Evolutionary conservation across 768 basidiomycete genomes (phyloP).

Genomic region (Favolaschia claudopus): DNA sequence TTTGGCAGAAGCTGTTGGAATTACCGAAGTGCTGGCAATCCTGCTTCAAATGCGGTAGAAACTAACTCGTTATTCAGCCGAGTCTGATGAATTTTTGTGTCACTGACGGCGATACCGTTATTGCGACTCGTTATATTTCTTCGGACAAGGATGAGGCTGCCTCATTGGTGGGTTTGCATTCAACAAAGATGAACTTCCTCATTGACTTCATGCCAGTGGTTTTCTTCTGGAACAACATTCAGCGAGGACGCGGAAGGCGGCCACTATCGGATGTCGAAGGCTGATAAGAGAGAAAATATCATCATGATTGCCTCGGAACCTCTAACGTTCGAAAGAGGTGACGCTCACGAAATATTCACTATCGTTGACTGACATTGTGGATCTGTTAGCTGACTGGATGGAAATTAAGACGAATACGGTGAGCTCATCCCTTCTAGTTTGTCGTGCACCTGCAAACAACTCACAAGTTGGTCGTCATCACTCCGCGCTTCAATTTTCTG

Average conservation of each 20-base stretch:
- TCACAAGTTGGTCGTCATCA: conserved; percentile 87
- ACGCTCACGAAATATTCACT: conserved; percentile 5
- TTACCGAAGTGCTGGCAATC: conserved; percentile 65
- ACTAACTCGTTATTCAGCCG: conserved; percentile 55
- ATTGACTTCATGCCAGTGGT: conserved; percentile 64
- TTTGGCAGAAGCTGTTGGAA: conserved; percentile 74
- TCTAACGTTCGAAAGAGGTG: conserved; percentile 94
- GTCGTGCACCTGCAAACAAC: background rate
- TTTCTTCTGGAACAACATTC: conserved; percentile 94
- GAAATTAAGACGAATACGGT: conserved; percentile 88
- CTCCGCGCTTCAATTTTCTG: conserved; percentile 93
- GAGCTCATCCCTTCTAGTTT: background rate
- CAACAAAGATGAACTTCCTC: background rate
- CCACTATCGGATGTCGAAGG: conserved; percentile 94
- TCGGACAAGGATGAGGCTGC: conserved; percentile 93
- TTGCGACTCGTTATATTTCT: conserved; percentile 95
- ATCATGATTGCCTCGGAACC: conserved; percentile 97
- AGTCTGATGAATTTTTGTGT: conserved; percentile 96
- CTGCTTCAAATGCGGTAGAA: background rate
- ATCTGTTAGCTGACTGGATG: conserved; percentile 97
- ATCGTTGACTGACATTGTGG: conserved; percentile 1
- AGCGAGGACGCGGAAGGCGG: conserved; percentile 89
- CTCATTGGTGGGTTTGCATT: conserved; percentile 64
- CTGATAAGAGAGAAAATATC: conserved; percentile 95
- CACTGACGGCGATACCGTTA: conserved; percentile 92